These are phyloP conservation scores for Myochromella boudieri DNA, from an alignment of 768 basidiomycete genomes.

Conservation along the genomic window DNA sequence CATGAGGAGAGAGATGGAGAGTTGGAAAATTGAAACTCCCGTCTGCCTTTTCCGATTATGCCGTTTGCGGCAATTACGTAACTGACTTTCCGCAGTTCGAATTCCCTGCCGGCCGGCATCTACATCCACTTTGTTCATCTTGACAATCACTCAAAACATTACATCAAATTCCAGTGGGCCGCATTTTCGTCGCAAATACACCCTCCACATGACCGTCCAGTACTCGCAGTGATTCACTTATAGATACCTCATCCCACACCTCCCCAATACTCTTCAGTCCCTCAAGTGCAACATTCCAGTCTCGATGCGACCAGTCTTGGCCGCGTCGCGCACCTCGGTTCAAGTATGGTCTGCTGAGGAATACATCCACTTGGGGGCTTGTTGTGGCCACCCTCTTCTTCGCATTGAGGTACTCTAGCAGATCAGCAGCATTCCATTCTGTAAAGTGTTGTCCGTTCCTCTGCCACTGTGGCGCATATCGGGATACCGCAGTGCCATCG, in stretches of 20 bases:
- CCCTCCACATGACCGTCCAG: slow-evolving; percentile 47
- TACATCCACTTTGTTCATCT: too few relatives aligned
- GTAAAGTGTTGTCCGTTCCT: slow-evolving; percentile 35
- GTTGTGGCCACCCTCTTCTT: slow-evolving; percentile 32
- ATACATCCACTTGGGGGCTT: slow-evolving; percentile 50
- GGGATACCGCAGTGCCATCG: slow-evolving; percentile 42
- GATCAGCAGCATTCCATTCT: slow-evolving; percentile 55
- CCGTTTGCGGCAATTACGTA: slow-evolving; percentile 6
- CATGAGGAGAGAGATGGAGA: slow-evolving; percentile 30
- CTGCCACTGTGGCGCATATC: slow-evolving; percentile 56
- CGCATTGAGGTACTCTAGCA: slow-evolving; percentile 54
- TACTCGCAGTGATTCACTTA: slow-evolving; percentile 48
- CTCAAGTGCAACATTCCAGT: slow-evolving; percentile 58
- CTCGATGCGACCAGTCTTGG: slow-evolving; percentile 69
- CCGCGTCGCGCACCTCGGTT: slow-evolving; percentile 60
- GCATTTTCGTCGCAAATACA: slow-evolving; percentile 48
- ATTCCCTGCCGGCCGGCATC: background rate
- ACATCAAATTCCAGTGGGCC: slow-evolving; percentile 31
- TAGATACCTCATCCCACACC: slow-evolving; percentile 51
- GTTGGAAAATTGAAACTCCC: slow-evolving; percentile 4
- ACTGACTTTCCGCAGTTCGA: slow-evolving; percentile 5
- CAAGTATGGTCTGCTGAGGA: slow-evolving; percentile 48
- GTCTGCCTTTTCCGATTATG: slow-evolving; percentile 1
- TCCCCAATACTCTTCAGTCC: slow-evolving; percentile 48
- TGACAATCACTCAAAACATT: background rate